These are phyloP conservation scores for Alternaria infectoria DNA, from an alignment of 2,329 filamentous ascomycete genomes.

Conservation along the genomic window DNA sequence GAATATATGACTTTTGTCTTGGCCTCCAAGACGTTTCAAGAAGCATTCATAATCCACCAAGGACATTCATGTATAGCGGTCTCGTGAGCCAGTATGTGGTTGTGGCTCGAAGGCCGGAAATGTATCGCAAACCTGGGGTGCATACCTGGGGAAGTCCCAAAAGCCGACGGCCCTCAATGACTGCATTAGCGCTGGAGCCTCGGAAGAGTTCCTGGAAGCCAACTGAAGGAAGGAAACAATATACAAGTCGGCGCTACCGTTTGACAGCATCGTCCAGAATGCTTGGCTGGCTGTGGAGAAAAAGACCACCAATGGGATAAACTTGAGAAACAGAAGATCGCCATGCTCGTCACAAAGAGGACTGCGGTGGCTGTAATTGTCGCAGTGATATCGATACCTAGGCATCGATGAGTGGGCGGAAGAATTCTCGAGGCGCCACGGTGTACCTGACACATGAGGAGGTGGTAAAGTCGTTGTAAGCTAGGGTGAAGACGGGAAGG, in stretches of 20 bases:
- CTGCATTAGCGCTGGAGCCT: slow-evolving; percentile 9
- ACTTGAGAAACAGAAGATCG: slow-evolving; percentile 2
- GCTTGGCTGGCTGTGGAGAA: slow-evolving; percentile 20
- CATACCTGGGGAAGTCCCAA: slow-evolving; percentile 4
- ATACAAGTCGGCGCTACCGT: slow-evolving; percentile 21
- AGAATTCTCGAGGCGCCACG: not conserved
- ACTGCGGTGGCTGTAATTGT: not conserved
- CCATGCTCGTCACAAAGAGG: not conserved
- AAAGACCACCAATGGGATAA: slow-evolving; percentile 35
- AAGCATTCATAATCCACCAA: slow-evolving; percentile 31
- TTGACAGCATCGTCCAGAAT: slow-evolving; percentile 16
- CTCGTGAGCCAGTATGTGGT: slow-evolving; percentile 7
- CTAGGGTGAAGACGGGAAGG: not conserved
- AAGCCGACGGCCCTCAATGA: slow-evolving; percentile 6
- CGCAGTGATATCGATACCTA: not conserved
- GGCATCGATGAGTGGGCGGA: not conserved
- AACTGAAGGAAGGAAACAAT: slow-evolving; percentile 17
- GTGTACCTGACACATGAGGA: not conserved
- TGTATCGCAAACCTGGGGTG: slow-evolving; percentile 9
- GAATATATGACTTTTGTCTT: slow-evolving; percentile 10
- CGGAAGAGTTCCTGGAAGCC: not conserved
- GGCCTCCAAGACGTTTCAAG: not conserved
- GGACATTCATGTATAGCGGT: slow-evolving; percentile 9
- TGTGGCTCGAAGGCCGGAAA: slow-evolving; percentile 3
- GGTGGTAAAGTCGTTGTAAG: not conserved